Evolutionary conservation across 2,329 filamentous ascomycete genomes (phyloP).

Genomic region (Alternaria ethzedia): DNA sequence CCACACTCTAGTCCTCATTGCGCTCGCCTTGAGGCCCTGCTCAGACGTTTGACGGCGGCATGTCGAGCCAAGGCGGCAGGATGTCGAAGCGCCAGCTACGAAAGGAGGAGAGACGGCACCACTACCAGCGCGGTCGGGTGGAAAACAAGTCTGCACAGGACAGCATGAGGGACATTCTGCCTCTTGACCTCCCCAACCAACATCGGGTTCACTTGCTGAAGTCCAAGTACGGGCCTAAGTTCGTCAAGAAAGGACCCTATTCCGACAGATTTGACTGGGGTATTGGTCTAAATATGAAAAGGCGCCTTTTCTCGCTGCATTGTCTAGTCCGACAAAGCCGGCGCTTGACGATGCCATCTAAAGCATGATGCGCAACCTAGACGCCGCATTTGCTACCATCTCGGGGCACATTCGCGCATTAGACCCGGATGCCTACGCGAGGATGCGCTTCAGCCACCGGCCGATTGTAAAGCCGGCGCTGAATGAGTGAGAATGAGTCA

Average conservation of each 20-base stretch:
- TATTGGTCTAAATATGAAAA: too few species aligned
- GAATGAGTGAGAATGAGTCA: not conserved
- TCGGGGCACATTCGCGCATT: not conserved
- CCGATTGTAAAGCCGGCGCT: not conserved
- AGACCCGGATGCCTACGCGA: not conserved
- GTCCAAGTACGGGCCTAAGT: not conserved
- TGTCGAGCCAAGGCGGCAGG: not conserved
- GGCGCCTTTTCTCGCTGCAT: not conserved
- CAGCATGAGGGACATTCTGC: not conserved
- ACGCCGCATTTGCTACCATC: not conserved
- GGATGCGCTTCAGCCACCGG: not conserved
- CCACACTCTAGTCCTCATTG: not conserved
- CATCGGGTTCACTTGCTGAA: not conserved
- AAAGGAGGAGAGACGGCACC: not conserved
- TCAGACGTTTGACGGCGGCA: not conserved
- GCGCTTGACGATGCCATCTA: not conserved
- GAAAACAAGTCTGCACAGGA: not conserved
- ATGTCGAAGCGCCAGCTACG: not conserved
- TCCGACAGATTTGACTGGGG: not conserved
- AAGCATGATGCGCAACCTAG: not conserved
- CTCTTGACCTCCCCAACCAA: not conserved
- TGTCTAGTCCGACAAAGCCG: not conserved
- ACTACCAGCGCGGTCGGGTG: not conserved
- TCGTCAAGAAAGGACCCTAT: not conserved
- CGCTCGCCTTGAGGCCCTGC: not conserved